Evolutionary conservation across 345 rosid genomes (phyloP).

Genomic region (Eucalyptus melliodora): DNA sequence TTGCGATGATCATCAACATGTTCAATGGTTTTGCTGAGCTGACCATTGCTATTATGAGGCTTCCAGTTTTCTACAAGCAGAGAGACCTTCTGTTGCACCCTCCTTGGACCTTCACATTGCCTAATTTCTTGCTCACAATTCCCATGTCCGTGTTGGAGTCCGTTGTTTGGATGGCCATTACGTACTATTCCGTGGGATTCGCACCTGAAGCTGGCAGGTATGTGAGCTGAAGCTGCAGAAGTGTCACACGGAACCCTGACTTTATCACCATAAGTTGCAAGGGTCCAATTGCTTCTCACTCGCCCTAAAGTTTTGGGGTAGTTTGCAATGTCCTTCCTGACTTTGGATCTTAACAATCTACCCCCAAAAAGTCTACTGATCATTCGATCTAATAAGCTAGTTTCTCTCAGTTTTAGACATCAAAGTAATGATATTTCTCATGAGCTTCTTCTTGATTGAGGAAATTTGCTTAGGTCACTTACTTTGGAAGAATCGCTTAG

Average conservation of each 20-base stretch:
- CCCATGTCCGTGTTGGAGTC: conserved; percentile 70
- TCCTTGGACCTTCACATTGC: conserved; percentile 69
- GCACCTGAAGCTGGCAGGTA: conserved; percentile 76
- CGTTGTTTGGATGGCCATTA: conserved; percentile 43
- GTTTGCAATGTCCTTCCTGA: not conserved
- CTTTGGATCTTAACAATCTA: not conserved
- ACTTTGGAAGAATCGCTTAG: not conserved
- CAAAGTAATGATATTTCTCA: not conserved
- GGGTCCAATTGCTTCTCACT: not conserved
- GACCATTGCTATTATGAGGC: conserved; percentile 44
- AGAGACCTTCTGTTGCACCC: conserved; percentile 81
- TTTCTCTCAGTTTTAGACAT: not conserved
- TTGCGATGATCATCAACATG: conserved; percentile 54
- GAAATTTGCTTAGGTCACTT: not conserved
- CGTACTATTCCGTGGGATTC: conserved; percentile 59
- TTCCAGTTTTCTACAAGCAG: conserved; percentile 91
- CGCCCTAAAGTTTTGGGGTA: not conserved
- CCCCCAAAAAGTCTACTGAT: not conserved
- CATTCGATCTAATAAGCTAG: not conserved
- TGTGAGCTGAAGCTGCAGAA: not conserved
- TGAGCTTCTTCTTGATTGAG: not conserved
- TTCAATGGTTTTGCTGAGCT: conserved; percentile 87
- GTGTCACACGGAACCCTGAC: not conserved
- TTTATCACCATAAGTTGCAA: not conserved
- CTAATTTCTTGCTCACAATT: conserved; percentile 46